Evolutionary conservation across 306 rosid genomes (phyloP), one percentile per base, ranked within the genome.

Genomic region (Aeschynomene evenia): DNA sequence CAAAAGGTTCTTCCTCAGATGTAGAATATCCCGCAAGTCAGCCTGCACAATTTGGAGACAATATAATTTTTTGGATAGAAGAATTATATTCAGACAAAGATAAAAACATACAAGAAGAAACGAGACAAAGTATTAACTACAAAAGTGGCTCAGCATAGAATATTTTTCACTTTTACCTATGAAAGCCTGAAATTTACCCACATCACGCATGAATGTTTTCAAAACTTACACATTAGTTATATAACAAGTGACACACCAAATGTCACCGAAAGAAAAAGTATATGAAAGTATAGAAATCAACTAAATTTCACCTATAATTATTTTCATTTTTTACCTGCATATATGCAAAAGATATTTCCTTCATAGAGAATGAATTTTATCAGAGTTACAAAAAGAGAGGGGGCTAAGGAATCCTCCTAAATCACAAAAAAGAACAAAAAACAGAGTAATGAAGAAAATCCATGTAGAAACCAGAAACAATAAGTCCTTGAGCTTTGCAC

Each of bases 1-100:
- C 66, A 93, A 59, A 70, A 93, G 87, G 79, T 73, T 82, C 81
- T 85, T 93, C 79, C 98, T 83, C 40, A 88, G 71, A 66, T 70
- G 79, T 71, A 90, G 84, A 68, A 81, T 79, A 76, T 90, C 94
- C 36, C 81, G 88, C 31, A 79, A 73, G 61, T 90, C 97, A 77
- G 85, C 82, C 98, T 93, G 84, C 74, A 88, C 4, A 28, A 66
- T 59, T 71, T 19, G 50, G 51, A 57, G 52, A 73, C 48, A 50
- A 15, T 8, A 66, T 31, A 28, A 28, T 28, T 3, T 28, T 28
- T 28, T 28, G 31, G 31, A 28, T 2, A 28, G 5, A 28, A 28
- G 31, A 28, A 28, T 28, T 28, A 28, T 28, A 28, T 28, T 28
- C 5, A 28, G 31, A 28, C 5, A 6, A 28, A 28, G 31, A 28